phyloP scores from a whole-genome alignment of 1,284 basidiomycete genomes.

The Puccinia sorghi region DNA sequence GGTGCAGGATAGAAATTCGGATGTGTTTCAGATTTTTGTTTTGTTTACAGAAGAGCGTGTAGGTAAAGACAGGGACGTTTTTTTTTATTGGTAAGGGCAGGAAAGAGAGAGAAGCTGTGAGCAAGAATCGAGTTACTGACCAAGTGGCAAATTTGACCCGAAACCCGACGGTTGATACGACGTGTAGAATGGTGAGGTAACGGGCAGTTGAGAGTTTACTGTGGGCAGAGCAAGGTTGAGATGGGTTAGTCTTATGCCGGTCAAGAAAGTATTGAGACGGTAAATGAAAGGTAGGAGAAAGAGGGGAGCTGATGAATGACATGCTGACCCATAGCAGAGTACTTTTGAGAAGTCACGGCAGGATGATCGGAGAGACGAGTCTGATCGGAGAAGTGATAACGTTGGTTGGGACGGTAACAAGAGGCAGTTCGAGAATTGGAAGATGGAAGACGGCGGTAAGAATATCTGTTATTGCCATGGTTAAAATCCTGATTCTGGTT shows the following conservation, averaged over 20 bases:
- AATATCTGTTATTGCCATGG: background rate
- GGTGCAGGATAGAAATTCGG: no score
- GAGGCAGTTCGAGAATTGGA: no score
- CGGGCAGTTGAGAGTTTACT: slow-evolving; percentile 8
- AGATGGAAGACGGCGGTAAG: no score
- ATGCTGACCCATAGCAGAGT: background rate
- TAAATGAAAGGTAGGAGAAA: background rate
- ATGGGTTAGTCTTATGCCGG: slow-evolving; percentile 7
- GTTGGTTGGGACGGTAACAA: background rate
- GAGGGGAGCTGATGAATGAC: background rate
- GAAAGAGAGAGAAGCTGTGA: background rate
- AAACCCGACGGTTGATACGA: background rate
- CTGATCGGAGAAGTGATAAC: no score
- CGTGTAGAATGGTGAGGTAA: background rate
- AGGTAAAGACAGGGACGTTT: background rate
- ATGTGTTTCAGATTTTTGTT: background rate
- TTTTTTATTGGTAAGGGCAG: background rate
- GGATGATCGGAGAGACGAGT: no score
- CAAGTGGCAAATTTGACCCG: no score
- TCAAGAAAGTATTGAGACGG: background rate
- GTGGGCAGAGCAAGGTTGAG: background rate
- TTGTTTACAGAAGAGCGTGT: background rate
- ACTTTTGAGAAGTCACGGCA: background rate
- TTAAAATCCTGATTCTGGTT: background rate
- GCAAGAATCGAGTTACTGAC: background rate